Conservation (phyloP, 2,329 filamentous ascomycete genomes). For the Fusarium beomiforme region DNA sequence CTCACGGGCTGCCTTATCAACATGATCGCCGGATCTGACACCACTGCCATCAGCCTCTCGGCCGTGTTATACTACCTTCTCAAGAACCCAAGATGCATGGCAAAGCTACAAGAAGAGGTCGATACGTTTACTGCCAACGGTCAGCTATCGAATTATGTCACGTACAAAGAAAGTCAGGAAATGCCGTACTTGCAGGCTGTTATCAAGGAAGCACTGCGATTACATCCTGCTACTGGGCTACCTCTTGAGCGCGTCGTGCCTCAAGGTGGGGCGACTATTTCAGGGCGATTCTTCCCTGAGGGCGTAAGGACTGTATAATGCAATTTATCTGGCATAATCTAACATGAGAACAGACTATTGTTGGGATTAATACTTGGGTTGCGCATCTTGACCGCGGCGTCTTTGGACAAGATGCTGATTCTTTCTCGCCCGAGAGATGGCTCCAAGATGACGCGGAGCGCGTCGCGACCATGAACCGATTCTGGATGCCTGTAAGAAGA, state of each 20-base stretch:
- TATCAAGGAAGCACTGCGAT: conserved; percentile 32
- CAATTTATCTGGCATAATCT: too few species aligned
- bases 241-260: conserved; percentile 9
- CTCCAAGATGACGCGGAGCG: not conserved
- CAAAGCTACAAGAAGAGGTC: not conserved
- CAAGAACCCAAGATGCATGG: not conserved
- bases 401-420: too few species aligned
- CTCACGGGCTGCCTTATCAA: not conserved
- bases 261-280: not conserved
- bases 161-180: not conserved
- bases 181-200: conserved; percentile 20
- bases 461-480: not conserved
- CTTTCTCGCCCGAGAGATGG: not conserved
- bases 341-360: not conserved
- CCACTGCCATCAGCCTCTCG: not conserved
- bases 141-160: not conserved
- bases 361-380: not conserved
- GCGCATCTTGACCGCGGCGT: too few species aligned
- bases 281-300: not conserved
- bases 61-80: not conserved
- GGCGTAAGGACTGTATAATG: not conserved
- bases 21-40: not conserved
- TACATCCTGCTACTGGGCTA: conserved; percentile 25
- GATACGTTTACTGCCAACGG: not conserved
- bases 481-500: not conserved